A percentile compares a stretch with the other conserved stretches of the same genome.
Evolutionary conservation across 306 rosid genomes (phyloP).

Genomic region (Cucurbita argyrosperma): DNA sequence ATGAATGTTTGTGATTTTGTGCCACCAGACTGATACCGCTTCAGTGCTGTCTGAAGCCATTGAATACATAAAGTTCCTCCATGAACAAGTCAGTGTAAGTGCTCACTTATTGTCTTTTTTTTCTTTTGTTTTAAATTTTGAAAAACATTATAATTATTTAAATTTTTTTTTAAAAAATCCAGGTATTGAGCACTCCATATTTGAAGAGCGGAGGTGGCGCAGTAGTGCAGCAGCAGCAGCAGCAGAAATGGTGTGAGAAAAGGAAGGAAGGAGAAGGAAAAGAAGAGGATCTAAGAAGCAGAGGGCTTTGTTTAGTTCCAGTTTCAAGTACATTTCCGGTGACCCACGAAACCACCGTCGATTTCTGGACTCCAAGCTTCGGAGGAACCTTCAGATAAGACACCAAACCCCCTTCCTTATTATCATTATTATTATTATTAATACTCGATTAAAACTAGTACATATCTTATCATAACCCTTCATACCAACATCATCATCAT

Average conservation of each 20-base stretch:
- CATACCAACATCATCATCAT: conserved; percentile 4
- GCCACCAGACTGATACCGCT: conserved; percentile 99
- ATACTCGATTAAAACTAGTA: conserved; percentile 4
- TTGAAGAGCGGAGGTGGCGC: conserved; percentile 96
- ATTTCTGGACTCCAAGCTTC: conserved; percentile 93
- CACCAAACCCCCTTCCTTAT: too few species aligned
- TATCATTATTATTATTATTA: too few species aligned
- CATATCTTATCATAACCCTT: conserved; percentile 53
- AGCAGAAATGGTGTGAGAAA: conserved; percentile 34
- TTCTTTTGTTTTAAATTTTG: neutral
- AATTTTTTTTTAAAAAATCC: neutral
- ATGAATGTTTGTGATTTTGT: conserved; percentile 9
- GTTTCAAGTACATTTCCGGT: conserved; percentile 84
- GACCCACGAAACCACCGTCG: conserved; percentile 75
- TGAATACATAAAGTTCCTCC: conserved; percentile 92
- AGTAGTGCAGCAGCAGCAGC: conserved; percentile 48
- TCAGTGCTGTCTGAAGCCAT: conserved; percentile 99
- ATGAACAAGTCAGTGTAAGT: conserved; percentile 86
- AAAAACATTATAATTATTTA: neutral
- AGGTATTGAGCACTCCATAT: conserved; percentile 84
- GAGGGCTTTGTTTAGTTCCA: conserved; percentile 94
- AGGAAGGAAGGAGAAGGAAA: conserved; percentile 52
- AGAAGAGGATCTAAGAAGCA: conserved; percentile 76
- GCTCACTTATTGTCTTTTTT: conserved; percentile 7
- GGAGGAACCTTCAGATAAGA: conserved; percentile 68